Conservation (phyloP, 169 alveolate species). For the Eimeria falciformis region DNA sequence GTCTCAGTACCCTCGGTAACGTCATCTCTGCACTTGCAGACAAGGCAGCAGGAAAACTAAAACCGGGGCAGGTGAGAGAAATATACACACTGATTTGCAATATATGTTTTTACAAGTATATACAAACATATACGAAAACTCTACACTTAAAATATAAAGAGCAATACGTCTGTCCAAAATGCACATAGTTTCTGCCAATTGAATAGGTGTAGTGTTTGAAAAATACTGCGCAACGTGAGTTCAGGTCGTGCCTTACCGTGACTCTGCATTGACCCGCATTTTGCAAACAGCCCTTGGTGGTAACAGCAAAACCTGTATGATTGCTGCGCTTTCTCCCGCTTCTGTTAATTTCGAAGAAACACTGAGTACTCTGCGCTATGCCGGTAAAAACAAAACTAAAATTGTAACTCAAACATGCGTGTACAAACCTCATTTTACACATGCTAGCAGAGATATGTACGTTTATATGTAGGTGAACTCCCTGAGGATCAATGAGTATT, state of each 20-base stretch:
- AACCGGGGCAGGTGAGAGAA: conserved; percentile 79
- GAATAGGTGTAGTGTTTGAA: too few relatives aligned
- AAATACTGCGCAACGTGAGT: not conserved
- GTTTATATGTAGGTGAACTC: too few relatives aligned
- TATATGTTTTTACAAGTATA: too few relatives aligned
- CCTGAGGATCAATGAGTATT: too few relatives aligned
- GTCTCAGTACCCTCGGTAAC: conserved; percentile 90
- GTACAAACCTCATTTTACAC: too few relatives aligned
- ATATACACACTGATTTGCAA: not conserved
- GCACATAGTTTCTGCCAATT: too few relatives aligned
- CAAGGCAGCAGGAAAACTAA: conserved; percentile 88
- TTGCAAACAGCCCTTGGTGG: conserved; percentile 95
- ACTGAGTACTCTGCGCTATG: conserved; percentile 91
- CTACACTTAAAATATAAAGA: too few relatives aligned
- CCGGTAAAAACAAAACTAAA: conserved; percentile 68
- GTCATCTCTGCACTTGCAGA: conserved; percentile 93
- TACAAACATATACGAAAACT: too few relatives aligned
- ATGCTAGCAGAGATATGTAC: too few relatives aligned
- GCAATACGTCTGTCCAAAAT: too few relatives aligned
- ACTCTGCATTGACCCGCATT: conserved; percentile 93
- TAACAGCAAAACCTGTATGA: conserved; percentile 91
- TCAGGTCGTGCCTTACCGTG: conserved; percentile 93
- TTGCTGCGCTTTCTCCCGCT: conserved; percentile 94
- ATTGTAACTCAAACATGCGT: too few relatives aligned
- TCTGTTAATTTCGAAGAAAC: conserved; percentile 93